Conservation (phyloP, 148 eudicot species). For the Bassia scoparia region DNA sequence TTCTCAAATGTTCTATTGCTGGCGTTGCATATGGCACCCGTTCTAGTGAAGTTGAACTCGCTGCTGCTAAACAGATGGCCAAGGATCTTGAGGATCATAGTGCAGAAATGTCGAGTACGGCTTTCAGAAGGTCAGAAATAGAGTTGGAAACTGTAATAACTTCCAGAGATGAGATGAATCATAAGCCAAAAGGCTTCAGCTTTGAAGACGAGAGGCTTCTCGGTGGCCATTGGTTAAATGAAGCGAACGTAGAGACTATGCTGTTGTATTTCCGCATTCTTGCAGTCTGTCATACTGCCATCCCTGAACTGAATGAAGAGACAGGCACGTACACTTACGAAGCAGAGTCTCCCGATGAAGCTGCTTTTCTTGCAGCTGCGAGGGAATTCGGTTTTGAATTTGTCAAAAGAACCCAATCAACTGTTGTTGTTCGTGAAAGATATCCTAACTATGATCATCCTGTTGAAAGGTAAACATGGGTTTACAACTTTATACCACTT, state of each 20-base stretch:
- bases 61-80: slow-evolving; percentile 85
- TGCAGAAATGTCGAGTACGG: slow-evolving; percentile 22
- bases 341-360: slow-evolving; percentile 98
- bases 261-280: slow-evolving; percentile 72
- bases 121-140: slow-evolving; percentile 44
- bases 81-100: slow-evolving; percentile 52
- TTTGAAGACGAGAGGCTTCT: slow-evolving; percentile 75
- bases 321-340: slow-evolving; percentile 66
- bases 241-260: slow-evolving; percentile 54
- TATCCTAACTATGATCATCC: slow-evolving; percentile 46
- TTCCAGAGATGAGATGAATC: slow-evolving; percentile 44
- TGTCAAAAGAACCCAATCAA: slow-evolving; percentile 71
- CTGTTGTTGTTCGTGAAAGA: slow-evolving; percentile 71
- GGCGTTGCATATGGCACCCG: slow-evolving; percentile 73
- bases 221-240: slow-evolving; percentile 68
- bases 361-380: slow-evolving; percentile 89
- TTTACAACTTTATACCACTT: not conserved
- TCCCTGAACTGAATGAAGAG: slow-evolving; percentile 80
- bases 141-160: slow-evolving; percentile 70
- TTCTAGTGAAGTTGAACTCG: slow-evolving; percentile 87
- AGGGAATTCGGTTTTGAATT: slow-evolving; percentile 96
- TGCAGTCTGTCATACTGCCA: slow-evolving; percentile 90
- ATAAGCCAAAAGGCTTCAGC: slow-evolving; percentile 66
- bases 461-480: slow-evolving; percentile 59
- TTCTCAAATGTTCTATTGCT: slow-evolving; percentile 86